Evolutionary conservation across 2,329 filamentous ascomycete genomes (phyloP).

Genomic region (Phoma sp.): DNA sequence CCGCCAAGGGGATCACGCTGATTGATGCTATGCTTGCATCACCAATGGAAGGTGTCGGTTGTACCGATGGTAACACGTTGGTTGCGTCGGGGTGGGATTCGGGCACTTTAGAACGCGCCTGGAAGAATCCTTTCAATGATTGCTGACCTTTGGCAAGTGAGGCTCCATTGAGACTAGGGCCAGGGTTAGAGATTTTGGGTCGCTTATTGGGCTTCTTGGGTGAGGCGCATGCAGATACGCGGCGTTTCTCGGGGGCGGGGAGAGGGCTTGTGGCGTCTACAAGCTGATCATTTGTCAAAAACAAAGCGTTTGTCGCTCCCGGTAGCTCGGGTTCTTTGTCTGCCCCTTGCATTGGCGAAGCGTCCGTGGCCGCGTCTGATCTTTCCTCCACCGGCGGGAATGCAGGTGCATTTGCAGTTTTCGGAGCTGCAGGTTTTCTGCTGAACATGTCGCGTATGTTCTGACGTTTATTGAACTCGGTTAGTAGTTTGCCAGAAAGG

Average conservation of each 20-base stretch:
- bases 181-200: conserved; percentile 51
- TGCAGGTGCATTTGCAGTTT: conserved; percentile 7
- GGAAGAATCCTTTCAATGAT: conserved; percentile 79
- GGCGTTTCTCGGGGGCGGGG: conserved; percentile 41
- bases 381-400: conserved; percentile 1
- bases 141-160: conserved; percentile 57
- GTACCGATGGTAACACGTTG: conserved; percentile 3
- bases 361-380: conserved; percentile 1
- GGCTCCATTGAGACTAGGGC: conserved; percentile 26
- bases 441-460: conserved; percentile 94
- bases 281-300: not conserved
- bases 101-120: conserved; percentile 42
- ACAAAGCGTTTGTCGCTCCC: conserved; percentile 22
- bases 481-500: conserved; percentile 80
- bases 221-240: conserved; percentile 25
- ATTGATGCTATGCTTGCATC: conserved; percentile 3
- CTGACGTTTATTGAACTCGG: conserved; percentile 83
- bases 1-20: not conserved
- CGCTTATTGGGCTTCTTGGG: conserved; percentile 52
- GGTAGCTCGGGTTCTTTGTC: conserved; percentile 11
- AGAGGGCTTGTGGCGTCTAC: conserved; percentile 22
- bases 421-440: conserved; percentile 37
- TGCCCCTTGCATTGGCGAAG: conserved; percentile 8
- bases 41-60: conserved; percentile 1
- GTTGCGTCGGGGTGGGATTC: conserved; percentile 10